A percentile compares a stretch with the other conserved stretches of the same genome.
Evolutionary conservation across 345 rosid genomes (phyloP).

Genomic region (Pelargonium nanum): DNA sequence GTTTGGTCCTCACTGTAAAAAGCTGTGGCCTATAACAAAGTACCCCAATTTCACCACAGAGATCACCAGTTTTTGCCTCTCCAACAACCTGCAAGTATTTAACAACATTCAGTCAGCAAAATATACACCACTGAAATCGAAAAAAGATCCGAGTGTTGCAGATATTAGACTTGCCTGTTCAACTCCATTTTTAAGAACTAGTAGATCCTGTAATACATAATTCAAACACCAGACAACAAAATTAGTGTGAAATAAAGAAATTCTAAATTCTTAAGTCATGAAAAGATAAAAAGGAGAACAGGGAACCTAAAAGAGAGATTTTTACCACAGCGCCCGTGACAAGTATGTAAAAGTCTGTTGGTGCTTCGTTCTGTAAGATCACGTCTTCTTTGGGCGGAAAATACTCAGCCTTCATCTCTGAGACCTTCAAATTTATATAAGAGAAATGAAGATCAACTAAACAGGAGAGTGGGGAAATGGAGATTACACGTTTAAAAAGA

Average conservation of each 20-base stretch:
- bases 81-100: constrained; percentile 41
- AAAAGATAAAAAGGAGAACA: background rate
- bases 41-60: constrained; percentile 83
- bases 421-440: constrained; percentile 33
- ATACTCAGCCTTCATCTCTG: constrained; percentile 80
- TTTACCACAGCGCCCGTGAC: constrained; percentile 67
- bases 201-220: constrained; percentile 36
- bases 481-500: background rate
- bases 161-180: constrained; percentile 37
- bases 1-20: constrained; percentile 80
- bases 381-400: constrained; percentile 87
- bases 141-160: background rate
- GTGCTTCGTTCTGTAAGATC: constrained; percentile 73
- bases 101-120: constrained; percentile 1
- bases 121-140: background rate
- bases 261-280: background rate
- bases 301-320: background rate
- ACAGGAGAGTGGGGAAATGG: background rate
- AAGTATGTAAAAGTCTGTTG: constrained; percentile 68
- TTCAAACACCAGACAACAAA: constrained; percentile 4
- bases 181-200: constrained; percentile 30
- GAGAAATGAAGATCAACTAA: background rate
- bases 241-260: background rate
- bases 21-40: constrained; percentile 81
- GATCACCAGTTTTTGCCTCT: constrained; percentile 66